Evolutionary conservation across 257 asterid genomes (phyloP).

Genomic region (Solanum ahanhuiri): DNA sequence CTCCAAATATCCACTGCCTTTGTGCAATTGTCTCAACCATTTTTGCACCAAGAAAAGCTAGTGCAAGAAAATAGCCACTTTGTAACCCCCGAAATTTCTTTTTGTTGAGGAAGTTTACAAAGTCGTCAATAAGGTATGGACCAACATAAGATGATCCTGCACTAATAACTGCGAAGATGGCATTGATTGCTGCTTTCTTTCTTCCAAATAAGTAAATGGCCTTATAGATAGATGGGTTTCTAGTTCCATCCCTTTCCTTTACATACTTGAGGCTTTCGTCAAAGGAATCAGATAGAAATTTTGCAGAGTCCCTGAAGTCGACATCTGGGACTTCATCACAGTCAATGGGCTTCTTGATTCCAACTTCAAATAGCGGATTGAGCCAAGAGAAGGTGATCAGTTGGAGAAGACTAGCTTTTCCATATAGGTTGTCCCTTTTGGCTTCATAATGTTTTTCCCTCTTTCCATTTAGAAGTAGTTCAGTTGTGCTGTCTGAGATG

Average conservation of each 20-base stretch:
- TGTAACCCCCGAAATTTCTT: constrained; percentile 43
- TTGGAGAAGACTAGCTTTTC: constrained; percentile 60
- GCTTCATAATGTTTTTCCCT: constrained; percentile 21
- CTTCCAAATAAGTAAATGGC: constrained; percentile 58
- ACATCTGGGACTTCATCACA: constrained; percentile 83
- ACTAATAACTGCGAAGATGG: constrained; percentile 66
- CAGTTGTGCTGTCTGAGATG: constrained; percentile 22
- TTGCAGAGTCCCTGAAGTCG: constrained; percentile 67
- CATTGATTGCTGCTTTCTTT: constrained; percentile 78
- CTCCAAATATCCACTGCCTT: constrained; percentile 98
- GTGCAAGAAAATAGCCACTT: constrained; percentile 72
- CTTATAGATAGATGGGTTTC: constrained; percentile 67
- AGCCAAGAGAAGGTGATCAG: constrained; percentile 91
- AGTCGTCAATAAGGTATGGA: constrained; percentile 82
- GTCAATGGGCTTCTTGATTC: constrained; percentile 67
- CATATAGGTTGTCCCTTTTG: constrained; percentile 53
- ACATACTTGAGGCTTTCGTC: constrained; percentile 49
- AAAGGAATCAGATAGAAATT: constrained; percentile 42
- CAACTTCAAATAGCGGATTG: constrained; percentile 69
- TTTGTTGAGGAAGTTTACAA: constrained; percentile 53
- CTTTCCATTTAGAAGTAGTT: constrained; percentile 56
- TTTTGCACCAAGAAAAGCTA: constrained; percentile 80
- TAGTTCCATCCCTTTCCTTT: constrained; percentile 38
- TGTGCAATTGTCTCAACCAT: constrained; percentile 75
- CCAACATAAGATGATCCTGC: constrained; percentile 86